Conservation (phyloP, 768 basidiomycete genomes). For the Pleurotus pulmonarius region DNA sequence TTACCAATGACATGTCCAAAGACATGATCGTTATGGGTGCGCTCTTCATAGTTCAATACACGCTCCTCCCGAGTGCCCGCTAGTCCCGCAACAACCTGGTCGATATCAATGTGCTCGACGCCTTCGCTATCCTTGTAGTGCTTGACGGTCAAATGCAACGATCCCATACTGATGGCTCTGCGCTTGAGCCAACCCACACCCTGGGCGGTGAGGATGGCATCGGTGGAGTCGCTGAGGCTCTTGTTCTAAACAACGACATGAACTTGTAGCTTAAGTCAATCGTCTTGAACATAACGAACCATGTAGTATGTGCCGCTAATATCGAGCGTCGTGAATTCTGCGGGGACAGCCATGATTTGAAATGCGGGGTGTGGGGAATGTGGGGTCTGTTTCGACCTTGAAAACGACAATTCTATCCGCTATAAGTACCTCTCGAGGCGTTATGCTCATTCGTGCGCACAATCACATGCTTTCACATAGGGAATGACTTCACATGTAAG, state of each 20-base stretch:
- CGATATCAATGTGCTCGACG: conserved; percentile 64
- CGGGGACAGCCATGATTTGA: conserved; percentile 60
- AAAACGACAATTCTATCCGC: background rate
- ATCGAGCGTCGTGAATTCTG: conserved; percentile 53
- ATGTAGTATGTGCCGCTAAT: conserved; percentile 60
- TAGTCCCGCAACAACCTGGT: conserved; percentile 61
- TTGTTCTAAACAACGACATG: conserved; percentile 52
- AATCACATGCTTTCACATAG: background rate
- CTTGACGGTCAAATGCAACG: conserved; percentile 56
- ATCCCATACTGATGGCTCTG: conserved; percentile 52
- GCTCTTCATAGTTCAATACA: conserved; percentile 52
- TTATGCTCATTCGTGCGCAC: background rate
- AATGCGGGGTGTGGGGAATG: background rate
- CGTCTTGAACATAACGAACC: conserved; percentile 33
- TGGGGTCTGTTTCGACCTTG: background rate
- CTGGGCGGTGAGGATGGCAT: conserved; percentile 64
- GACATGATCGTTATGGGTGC: conserved; percentile 50
- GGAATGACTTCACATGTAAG: conserved; percentile 3
- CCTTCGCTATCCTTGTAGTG: conserved; percentile 60
- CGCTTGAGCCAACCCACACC: conserved; percentile 74
- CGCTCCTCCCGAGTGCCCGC: conserved; percentile 54
- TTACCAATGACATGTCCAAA: conserved; percentile 60
- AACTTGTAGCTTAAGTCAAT: background rate
- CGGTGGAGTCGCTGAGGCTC: conserved; percentile 54
- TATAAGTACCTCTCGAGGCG: background rate